Base-by-base conservation (phyloP, 2,329 filamentous ascomycete genomes). In the Cucurbitaria berberidis region DNA sequence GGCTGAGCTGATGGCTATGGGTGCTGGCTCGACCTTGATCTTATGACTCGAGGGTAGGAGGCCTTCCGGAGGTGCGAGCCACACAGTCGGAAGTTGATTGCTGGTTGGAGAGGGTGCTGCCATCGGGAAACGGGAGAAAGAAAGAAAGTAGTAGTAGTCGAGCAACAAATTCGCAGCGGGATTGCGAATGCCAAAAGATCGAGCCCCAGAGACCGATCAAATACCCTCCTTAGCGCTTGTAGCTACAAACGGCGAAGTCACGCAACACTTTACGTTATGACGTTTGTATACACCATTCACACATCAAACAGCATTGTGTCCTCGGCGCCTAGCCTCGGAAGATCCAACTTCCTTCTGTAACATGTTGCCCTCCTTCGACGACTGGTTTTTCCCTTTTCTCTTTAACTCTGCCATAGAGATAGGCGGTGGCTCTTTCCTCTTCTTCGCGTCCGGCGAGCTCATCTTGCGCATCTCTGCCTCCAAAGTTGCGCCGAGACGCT, bases 401-500 rank as follows among this genome's bases (percentile, higher is more conserved):
- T 30, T 61, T 15, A 67, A 49, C 15, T 66, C 70, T 1, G 59
- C 52, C 68, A 75, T 73, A 0, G 72, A 74, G 10, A 76, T 68
- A 0, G 72, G 73, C 3, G 73, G 73, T 1, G 60, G 63, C 16
- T 64, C 49, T 35, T 54, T 64, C 24, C 54, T 57, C 30, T 54
- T 50, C n/a, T 52, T 47, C 2, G 53, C 36, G 19, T 63, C 51
- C 4, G 48, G 46, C 1, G 62, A 64, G 32, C 64, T 63, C 66
- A 74, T 61, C 34, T 56, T 72, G 10, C 60, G 59, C 70, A 76
- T 64, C 43, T 74, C 72, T 6, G 30, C 26, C 41, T 83, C 80
- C 32, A 93, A 76, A 53, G 76, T 82, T 45, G 79, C 78, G 55
- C 82, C 82, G 45, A 92, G 71, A 54, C 84, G 80, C 54, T 90